These are phyloP conservation scores for Annona cherimola DNA, from an alignment of 164 flowering plant genomes.

Conservation along the genomic window DNA sequence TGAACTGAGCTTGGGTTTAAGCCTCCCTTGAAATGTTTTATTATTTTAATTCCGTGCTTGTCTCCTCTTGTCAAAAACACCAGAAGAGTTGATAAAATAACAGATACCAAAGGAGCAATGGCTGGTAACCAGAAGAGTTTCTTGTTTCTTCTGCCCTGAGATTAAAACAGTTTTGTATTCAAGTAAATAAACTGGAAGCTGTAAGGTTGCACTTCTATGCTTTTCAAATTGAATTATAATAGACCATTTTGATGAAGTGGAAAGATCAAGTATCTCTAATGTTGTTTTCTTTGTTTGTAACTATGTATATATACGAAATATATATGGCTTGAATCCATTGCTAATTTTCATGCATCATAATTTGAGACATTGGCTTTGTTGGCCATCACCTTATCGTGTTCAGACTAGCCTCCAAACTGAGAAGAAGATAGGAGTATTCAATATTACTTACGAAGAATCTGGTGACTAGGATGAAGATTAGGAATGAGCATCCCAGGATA, in stretches of 20 bases:
- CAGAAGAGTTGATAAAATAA: conserved; percentile 58
- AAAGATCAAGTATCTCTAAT: not conserved
- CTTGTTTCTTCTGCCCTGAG: conserved; percentile 61
- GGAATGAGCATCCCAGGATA: conserved; percentile 63
- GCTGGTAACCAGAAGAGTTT: conserved; percentile 87
- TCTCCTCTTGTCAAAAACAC: conserved; percentile 62
- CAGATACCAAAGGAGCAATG: conserved; percentile 70
- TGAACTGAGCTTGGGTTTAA: conserved; percentile 59
- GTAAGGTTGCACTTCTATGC: not conserved
- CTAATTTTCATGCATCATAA: not conserved
- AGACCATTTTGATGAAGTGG: not conserved
- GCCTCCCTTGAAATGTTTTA: conserved; percentile 67
- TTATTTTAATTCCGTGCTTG: conserved; percentile 66
- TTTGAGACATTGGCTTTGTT: not conserved
- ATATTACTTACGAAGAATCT: conserved; percentile 53
- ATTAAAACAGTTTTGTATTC: not conserved
- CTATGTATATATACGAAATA: not conserved
- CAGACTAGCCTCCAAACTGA: not conserved
- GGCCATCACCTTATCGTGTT: not conserved
- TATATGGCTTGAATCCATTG: not conserved
- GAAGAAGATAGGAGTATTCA: not conserved
- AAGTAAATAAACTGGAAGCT: not conserved
- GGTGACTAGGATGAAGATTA: conserved; percentile 61
- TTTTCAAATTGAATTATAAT: not conserved
- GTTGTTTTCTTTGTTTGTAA: too few relatives aligned